These are phyloP conservation scores for Pontederia crassipes DNA, from an alignment of 176 grass and related monocot genomes.

Conservation along the genomic window DNA sequence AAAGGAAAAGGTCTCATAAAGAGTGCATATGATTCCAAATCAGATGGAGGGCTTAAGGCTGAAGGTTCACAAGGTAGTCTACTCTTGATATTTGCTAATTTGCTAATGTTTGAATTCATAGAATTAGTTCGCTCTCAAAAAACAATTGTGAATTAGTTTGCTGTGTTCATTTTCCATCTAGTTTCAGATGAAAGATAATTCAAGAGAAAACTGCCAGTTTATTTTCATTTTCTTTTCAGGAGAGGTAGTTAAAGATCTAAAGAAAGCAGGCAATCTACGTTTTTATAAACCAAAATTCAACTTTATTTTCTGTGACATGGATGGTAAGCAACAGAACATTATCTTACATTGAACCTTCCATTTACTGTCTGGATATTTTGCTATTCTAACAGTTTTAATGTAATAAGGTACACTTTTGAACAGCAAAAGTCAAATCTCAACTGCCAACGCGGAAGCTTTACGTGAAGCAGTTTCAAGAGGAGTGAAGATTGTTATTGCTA, in stretches of 20 bases:
- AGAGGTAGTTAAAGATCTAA: constrained; percentile 35
- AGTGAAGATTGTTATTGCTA: constrained; percentile 86
- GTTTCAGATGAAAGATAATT: constrained; percentile 20
- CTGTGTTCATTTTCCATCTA: neutral
- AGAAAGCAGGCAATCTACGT: constrained; percentile 58
- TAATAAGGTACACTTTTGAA: constrained; percentile 87
- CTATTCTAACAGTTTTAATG: constrained; percentile 13
- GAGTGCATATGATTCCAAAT: constrained; percentile 21
- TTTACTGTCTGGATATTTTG: constrained; percentile 14
- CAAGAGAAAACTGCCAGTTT: constrained; percentile 35
- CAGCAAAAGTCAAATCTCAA: constrained; percentile 80
- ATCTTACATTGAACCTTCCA: constrained; percentile 10
- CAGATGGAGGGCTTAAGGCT: constrained; percentile 24
- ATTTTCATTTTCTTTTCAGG: constrained; percentile 72
- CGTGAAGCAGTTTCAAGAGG: constrained; percentile 80
- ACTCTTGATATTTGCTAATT: constrained; percentile 1
- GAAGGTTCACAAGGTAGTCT: constrained; percentile 49
- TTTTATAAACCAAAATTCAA: constrained; percentile 96
- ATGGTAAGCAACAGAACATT: constrained; percentile 47
- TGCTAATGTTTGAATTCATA: constrained; percentile 19
- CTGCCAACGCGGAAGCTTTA: constrained; percentile 74
- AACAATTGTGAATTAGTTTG: neutral
- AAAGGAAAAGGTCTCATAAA: constrained; percentile 56
- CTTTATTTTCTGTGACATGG: constrained; percentile 96
- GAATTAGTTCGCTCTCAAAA: too few relatives aligned